phyloP scores from a whole-genome alignment of 176 grass and related monocot species.

The Triticum monococcum region DNA sequence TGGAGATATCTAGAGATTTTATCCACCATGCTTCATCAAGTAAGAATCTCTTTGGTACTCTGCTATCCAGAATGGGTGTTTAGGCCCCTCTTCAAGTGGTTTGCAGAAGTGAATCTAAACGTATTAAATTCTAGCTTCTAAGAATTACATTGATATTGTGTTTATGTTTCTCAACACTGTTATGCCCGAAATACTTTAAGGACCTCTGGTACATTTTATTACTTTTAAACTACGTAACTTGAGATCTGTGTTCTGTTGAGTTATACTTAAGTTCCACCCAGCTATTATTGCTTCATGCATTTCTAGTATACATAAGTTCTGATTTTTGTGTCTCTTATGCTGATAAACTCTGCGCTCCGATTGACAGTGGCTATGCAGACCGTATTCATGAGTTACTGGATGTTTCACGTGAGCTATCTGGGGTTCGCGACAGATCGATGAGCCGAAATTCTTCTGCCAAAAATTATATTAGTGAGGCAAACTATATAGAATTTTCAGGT shows the following conservation, averaged over 20 bases:
- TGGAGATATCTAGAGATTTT: background rate
- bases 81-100: background rate
- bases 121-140: background rate
- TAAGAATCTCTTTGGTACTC: background rate
- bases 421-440: constrained; percentile 40
- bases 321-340: constrained; percentile 1
- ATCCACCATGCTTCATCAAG: background rate
- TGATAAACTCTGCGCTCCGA: constrained; percentile 11
- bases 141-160: constrained; percentile 3
- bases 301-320: background rate
- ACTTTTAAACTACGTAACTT: background rate
- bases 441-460: constrained; percentile 41
- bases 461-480: constrained; percentile 91
- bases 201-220: too few species aligned
- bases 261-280: background rate
- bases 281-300: constrained; percentile 17
- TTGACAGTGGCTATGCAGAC: constrained; percentile 87
- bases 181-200: too few species aligned
- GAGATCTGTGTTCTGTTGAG: background rate
- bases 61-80: background rate
- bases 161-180: background rate
- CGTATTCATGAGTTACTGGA: constrained; percentile 90
- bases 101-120: background rate
- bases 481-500: constrained; percentile 92
- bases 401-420: constrained; percentile 76